Evolutionary conservation across 106 monocot genomes (phyloP), one percentile per base, ranked within the genome.

Genomic region (Platanthera zijinensis): DNA sequence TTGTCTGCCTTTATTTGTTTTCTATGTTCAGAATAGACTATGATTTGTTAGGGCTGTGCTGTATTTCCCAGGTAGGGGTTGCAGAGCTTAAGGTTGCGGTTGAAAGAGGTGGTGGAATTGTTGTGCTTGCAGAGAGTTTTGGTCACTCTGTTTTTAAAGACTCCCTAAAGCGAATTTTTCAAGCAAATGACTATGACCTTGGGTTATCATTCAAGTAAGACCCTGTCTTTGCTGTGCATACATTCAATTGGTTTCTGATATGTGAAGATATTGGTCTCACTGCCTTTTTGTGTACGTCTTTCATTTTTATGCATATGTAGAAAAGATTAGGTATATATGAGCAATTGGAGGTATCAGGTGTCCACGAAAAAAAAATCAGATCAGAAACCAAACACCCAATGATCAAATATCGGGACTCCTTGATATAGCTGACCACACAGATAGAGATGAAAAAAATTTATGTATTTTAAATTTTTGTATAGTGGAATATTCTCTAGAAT

Each of bases 71-170:
- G 96, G 93, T 97, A 69, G 96, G 96, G 9, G 71, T 97, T 66
- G 91, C 96, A 50, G 96, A 97, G 84, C 84, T 97, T 51, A 97
- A 91, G 82, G 84, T 89, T 79, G 87, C 87, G 17, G 90, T 97
- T 77, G 93, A 97, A 81, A 89, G 89, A 79, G 93, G 76, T 69
- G 96, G 96, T n/a, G 93, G 96, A 76, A 93, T 97, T 72, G 86
- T 91, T 79, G 93, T 97, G 51, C 86, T 97, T 76, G 93, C 91
- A 61, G 96, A 97, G 86, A 97, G 96, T 83, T 97, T 97, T 91
- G 96, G 96, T 21, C 93, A 93, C 83, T 85, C 90, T 73, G 87
- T 97, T 83, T 97, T 97, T 83, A 97, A 93, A 79, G 91, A 94
- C 79, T 93, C 96, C 28, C 78, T 97, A 50, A 86, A 85, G 52